phyloP scores from a whole-genome alignment of 106 monocot species.

The Allium sativum region DNA sequence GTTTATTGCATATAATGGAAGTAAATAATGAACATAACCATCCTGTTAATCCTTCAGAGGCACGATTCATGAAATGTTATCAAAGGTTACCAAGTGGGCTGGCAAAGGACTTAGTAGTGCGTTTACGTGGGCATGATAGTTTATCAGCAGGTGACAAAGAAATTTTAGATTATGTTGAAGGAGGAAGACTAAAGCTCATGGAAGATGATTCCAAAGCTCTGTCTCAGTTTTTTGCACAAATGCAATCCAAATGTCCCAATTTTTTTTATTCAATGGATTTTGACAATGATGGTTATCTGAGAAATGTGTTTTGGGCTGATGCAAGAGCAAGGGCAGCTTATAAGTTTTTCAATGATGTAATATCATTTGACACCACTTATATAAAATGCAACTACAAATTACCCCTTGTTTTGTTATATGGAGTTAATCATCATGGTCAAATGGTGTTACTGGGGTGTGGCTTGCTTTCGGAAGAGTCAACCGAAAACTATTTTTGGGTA shows the following conservation, averaged over 20 bases:
- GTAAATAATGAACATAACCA: slow-evolving; percentile 48
- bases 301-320: slow-evolving; percentile 59
- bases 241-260: slow-evolving; percentile 35
- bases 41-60: slow-evolving; percentile 23
- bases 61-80: slow-evolving; percentile 29
- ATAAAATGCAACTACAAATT: slow-evolving; percentile 22
- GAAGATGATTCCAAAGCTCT: slow-evolving; percentile 32
- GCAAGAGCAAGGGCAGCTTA: slow-evolving; percentile 32
- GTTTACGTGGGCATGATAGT: slow-evolving; percentile 17
- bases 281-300: slow-evolving; percentile 37
- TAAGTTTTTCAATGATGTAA: slow-evolving; percentile 35
- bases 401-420: slow-evolving; percentile 38
- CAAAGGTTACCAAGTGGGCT: slow-evolving; percentile 25
- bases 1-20: slow-evolving; percentile 36
- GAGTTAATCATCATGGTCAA: slow-evolving; percentile 48
- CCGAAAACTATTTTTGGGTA: slow-evolving; percentile 39
- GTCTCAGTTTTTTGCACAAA: slow-evolving; percentile 26
- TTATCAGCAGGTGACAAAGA: slow-evolving; percentile 18
- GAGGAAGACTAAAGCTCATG: slow-evolving; percentile 26
- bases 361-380: slow-evolving; percentile 35
- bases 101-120: slow-evolving; percentile 23
- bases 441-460: slow-evolving; percentile 41
- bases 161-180: slow-evolving; percentile 20
- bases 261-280: slow-evolving; percentile 49
- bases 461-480: slow-evolving; percentile 32